These are phyloP conservation scores for Aspergillus ellipticus DNA, from an alignment of 495 filamentous ascomycete genomes.

Conservation along the genomic window DNA sequence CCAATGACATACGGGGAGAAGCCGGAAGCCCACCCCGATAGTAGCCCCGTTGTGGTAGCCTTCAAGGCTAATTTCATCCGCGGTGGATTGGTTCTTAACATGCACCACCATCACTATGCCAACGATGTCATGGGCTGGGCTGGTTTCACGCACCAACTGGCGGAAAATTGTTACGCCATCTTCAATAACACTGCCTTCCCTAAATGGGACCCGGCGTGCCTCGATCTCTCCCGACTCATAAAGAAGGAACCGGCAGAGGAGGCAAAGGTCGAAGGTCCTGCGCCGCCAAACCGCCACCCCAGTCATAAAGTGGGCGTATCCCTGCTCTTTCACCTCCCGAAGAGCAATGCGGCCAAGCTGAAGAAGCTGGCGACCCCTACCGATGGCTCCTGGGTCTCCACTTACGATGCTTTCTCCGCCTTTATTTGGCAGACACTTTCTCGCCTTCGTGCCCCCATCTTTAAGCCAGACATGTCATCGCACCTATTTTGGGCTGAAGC, in stretches of 20 bases:
- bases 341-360: conserved; percentile 38
- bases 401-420: conserved; percentile 40
- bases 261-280: conserved; percentile 27
- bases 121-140: conserved; percentile 44
- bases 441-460: conserved; percentile 29
- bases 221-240: conserved; percentile 34
- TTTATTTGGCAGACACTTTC: conserved; percentile 35
- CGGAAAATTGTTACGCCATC: conserved; percentile 40
- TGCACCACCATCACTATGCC: conserved; percentile 42
- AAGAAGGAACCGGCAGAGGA: conserved; percentile 11
- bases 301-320: conserved; percentile 20
- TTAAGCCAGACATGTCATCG: conserved; percentile 21
- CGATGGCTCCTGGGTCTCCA: conserved; percentile 36
- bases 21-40: conserved; percentile 32
- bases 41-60: conserved; percentile 29
- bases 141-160: conserved; percentile 34
- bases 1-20: conserved; percentile 41
- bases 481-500: conserved; percentile 32
- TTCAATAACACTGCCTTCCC: conserved; percentile 27
- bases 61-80: conserved; percentile 44
- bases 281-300: conserved; percentile 25
- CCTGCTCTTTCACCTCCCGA: conserved; percentile 39
- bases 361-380: conserved; percentile 32
- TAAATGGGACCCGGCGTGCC: conserved; percentile 28
- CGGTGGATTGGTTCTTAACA: conserved; percentile 39